Evolutionary conservation across 129 eudicot species (phyloP).

Genomic region (Centella asiatica): DNA sequence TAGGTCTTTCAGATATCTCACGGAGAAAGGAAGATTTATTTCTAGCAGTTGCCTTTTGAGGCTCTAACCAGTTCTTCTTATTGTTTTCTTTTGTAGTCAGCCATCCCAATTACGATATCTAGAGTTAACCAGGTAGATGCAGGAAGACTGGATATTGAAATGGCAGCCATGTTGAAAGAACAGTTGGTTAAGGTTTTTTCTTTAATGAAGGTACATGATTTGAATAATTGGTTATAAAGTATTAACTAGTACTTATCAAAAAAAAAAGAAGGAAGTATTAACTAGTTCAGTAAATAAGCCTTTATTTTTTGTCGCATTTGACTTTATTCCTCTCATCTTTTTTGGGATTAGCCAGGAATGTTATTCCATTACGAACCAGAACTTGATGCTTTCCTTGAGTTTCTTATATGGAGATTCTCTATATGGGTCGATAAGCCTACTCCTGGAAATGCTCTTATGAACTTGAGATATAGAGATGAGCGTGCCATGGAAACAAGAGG

Average conservation of each 20-base stretch:
- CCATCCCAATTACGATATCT: constrained; percentile 69
- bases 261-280: too few relatives aligned
- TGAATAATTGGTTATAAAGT: not conserved
- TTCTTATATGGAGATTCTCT: constrained; percentile 95
- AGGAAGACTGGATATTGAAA: constrained; percentile 81
- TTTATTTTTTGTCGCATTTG: constrained; percentile 16
- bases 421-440: constrained; percentile 99
- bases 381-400: constrained; percentile 95
- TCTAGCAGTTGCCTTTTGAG: not conserved
- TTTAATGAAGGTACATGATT: constrained; percentile 69
- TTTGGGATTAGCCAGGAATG: constrained; percentile 97
- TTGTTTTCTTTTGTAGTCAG: constrained; percentile 29
- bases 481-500: constrained; percentile 62
- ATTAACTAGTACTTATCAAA: too few relatives aligned
- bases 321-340: constrained; percentile 29
- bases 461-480: constrained; percentile 93
- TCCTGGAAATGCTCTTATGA: constrained; percentile 97
- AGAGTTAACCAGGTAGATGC: constrained; percentile 99
- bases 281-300: not conserved
- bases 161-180: constrained; percentile 98
- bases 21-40: not conserved
- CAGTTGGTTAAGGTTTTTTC: constrained; percentile 85
- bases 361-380: constrained; percentile 94
- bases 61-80: not conserved
- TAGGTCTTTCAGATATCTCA: not conserved